phyloP scores from a whole-genome alignment of 1,284 basidiomycete genomes.

The Takashimella koratensis region DNA sequence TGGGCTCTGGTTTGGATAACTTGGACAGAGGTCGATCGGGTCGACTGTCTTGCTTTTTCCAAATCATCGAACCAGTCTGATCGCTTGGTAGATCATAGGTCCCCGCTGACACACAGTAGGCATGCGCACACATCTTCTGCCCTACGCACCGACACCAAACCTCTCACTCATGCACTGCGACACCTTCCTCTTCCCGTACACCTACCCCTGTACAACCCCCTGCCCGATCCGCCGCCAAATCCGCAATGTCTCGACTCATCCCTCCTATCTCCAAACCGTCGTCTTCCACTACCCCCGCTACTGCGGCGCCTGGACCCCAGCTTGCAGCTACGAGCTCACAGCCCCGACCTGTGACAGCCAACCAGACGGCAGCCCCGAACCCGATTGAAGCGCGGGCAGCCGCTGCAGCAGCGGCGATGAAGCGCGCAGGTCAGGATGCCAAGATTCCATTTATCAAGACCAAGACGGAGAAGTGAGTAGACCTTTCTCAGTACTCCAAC shows the following conservation, averaged over 20 bases:
- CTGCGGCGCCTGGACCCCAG: conserved; percentile 1
- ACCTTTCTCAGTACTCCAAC: too few relatives aligned
- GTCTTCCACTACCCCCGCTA: conserved; percentile 9
- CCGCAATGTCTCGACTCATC: conserved; percentile 30
- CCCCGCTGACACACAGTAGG: too few relatives aligned
- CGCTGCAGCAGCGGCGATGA: conserved; percentile 42
- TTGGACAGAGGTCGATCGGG: background rate
- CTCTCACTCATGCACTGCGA: conserved; percentile 33
- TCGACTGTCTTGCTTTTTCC: too few relatives aligned
- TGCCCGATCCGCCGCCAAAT: conserved; percentile 17
- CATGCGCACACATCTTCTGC: conserved; percentile 38
- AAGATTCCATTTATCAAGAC: conserved; percentile 47
- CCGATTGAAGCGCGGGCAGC: conserved; percentile 39
- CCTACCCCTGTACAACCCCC: conserved; percentile 5
- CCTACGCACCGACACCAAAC: conserved; percentile 35
- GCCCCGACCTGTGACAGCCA: conserved; percentile 2
- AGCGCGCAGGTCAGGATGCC: conserved; percentile 44
- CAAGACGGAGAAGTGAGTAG: conserved; percentile 43
- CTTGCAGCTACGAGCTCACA: background rate
- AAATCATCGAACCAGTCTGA: too few relatives aligned
- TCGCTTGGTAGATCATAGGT: too few relatives aligned
- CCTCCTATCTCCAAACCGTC: conserved; percentile 6
- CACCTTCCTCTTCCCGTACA: conserved; percentile 13
- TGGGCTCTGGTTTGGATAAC: background rate
- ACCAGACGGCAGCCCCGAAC: conserved; percentile 2